Evolutionary conservation across 1,284 basidiomycete genomes (phyloP), one percentile per base, ranked within the genome.

Genomic region (Hemileia vastatrix): DNA sequence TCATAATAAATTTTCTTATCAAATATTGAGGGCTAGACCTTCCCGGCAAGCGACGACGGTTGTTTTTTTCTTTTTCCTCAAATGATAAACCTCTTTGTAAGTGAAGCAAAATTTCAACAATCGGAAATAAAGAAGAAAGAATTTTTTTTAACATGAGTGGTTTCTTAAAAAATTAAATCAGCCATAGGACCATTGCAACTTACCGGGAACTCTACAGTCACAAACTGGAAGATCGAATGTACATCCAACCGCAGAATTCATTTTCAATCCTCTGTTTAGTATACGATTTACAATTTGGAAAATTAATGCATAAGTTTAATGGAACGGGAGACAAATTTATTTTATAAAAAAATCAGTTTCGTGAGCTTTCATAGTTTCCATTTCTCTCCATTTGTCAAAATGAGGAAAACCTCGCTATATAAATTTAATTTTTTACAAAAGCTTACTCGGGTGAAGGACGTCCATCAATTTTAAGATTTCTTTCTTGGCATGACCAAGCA

Each of bases 401-500:
- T 18, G 6, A 4, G 21, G 44, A 47, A 21, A 47, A 47, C 44
- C 44, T 6, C n/a, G 21, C 4, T 1, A n/a, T 6, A n/a, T 15
- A 18, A 6, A 1, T 47, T n/a, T 47, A n/a, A 1, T 15, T 13
- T 47, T 21, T 18, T 18, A 11, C n/a, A 6, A 18, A 44, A 18
- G 19, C 57, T 13, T 59, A 59, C 57, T 40, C 36, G 5, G 57
- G 57, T 18, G 31, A 43, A 1, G 57, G 57, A 43, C 57, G 50
- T 59, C 57, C 57, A 11, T 47, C 57, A 9, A 59, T 59, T 31
- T 59, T 59, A 19, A 59, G 49, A 52, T 59, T 59, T 44, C 48
- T 44, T 23, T 59, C 57, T 43, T 59, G 57, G 44, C 57, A 59
- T 6, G 57, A 50, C 57, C 57, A 59, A 51, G 57, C 57, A 19